phyloP scores from a whole-genome alignment of 2,329 filamentous ascomycete species.

The Cladophialophora immunda region DNA sequence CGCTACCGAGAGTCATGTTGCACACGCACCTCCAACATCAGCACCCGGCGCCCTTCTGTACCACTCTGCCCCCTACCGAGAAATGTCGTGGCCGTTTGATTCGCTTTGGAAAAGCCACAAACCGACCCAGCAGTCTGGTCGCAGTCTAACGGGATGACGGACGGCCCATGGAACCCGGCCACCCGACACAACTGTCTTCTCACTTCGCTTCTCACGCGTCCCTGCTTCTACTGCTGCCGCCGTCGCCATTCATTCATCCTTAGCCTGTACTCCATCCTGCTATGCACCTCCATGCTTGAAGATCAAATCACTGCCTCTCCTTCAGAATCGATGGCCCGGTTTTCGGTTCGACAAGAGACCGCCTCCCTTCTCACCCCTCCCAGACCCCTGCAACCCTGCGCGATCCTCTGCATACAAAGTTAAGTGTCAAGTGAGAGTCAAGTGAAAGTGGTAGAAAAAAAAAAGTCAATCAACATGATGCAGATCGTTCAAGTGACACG shows the following conservation, averaged over 20 bases:
- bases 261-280: not conserved
- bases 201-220: slow-evolving; percentile 2
- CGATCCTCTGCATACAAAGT: not conserved
- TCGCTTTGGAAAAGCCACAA: not conserved
- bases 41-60: not conserved
- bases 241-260: not conserved
- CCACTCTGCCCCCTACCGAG: not conserved
- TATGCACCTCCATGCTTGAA: not conserved
- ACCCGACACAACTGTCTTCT: slow-evolving; percentile 15
- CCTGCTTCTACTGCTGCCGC: not conserved
- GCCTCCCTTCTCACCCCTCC: not conserved
- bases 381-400: not conserved
- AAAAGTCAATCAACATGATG: not conserved
- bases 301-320: not conserved
- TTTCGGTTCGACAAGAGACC: not conserved
- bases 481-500: slow-evolving; percentile 3
- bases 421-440: not conserved
- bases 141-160: slow-evolving; percentile 15
- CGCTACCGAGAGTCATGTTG: not conserved
- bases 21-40: not conserved
- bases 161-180: slow-evolving; percentile 12
- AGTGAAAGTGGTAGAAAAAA: not conserved
- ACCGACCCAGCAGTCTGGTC: slow-evolving; percentile 19
- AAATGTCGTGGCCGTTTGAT: not conserved
- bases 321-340: not conserved